Conservation (phyloP, 2,329 filamentous ascomycete species). For the Blastomyces parvus region DNA sequence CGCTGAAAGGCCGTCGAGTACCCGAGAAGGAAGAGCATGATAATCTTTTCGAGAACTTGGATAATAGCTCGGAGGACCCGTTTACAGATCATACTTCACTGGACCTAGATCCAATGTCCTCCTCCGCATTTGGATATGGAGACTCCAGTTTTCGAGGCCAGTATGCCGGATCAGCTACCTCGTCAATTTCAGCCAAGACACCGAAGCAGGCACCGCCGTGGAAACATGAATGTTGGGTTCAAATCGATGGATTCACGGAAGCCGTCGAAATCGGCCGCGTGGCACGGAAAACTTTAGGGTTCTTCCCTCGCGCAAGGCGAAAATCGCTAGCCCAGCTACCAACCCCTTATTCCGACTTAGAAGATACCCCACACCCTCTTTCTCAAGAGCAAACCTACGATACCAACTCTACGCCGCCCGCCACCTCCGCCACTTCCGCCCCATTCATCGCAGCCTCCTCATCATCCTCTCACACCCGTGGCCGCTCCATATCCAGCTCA, state of each 20-base stretch:
- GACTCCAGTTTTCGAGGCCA: not conserved
- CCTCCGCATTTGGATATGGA: conserved; percentile 1
- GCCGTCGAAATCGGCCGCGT: conserved; percentile 81
- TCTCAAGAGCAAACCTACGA: conserved; percentile 51
- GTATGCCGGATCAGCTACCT: conserved; percentile 8
- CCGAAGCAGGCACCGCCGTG: conserved; percentile 55
- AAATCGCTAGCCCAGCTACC: conserved; percentile 55
- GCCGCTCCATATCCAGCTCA: conserved; percentile 24
- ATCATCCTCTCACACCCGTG: conserved; percentile 19
- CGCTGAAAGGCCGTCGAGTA: conserved; percentile 61
- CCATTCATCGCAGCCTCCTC: conserved; percentile 21
- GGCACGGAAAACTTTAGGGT: conserved; percentile 69
- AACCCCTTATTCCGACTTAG: conserved; percentile 51
- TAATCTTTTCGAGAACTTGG: conserved; percentile 7
- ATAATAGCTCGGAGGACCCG: not conserved
- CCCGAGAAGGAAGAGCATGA: conserved; percentile 22
- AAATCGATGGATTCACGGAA: conserved; percentile 59
- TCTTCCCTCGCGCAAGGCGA: conserved; percentile 83
- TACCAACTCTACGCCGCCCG: conserved; percentile 33
- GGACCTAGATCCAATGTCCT: not conserved
- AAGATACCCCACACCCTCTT: conserved; percentile 21
- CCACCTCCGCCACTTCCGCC: conserved; percentile 26
- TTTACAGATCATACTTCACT: not conserved
- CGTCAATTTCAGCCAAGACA: conserved; percentile 7
- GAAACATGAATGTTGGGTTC: conserved; percentile 84